Conservation (phyloP, 1,284 basidiomycete species). For the Singerocomus inundabilis region DNA sequence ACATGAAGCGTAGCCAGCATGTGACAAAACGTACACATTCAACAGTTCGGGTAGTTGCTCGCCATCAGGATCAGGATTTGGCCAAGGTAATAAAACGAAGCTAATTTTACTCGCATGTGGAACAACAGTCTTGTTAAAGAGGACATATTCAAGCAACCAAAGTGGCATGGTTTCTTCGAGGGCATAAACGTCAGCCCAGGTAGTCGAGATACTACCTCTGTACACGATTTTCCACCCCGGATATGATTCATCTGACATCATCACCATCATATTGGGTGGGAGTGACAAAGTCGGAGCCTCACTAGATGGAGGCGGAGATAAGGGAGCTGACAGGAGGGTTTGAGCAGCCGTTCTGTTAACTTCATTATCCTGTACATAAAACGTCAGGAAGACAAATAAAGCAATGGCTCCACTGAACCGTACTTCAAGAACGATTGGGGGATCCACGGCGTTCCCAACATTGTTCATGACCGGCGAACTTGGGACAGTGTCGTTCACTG, state of each 20-base stretch:
- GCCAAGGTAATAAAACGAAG: constrained; percentile 84
- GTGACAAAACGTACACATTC: constrained; percentile 38
- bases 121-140: constrained; percentile 61
- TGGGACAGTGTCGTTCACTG: constrained; percentile 23
- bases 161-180: constrained; percentile 81
- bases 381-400: constrained; percentile 2
- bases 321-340: constrained; percentile 60
- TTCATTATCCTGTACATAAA: constrained; percentile 20
- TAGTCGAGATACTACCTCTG: constrained; percentile 66
- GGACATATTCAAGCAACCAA: constrained; percentile 88
- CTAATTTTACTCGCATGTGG: constrained; percentile 69
- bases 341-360: constrained; percentile 54
- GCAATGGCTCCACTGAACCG: constrained; percentile 1
- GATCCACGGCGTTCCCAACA: constrained; percentile 17
- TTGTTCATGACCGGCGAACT: constrained; percentile 28
- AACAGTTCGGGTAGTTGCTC: constrained; percentile 72
- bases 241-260: constrained; percentile 82
- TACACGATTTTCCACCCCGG: constrained; percentile 82
- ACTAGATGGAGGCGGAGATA: constrained; percentile 66
- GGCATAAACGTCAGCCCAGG: constrained; percentile 59
- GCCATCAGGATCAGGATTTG: constrained; percentile 48
- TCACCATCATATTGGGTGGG: constrained; percentile 63
- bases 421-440: constrained; percentile 26
- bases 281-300: constrained; percentile 75
- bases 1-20: constrained; percentile 6